Evolutionary conservation across 768 basidiomycete species (phyloP), one percentile per base, ranked within the genome.

Genomic region (Macrolepiota fuliginosa): DNA sequence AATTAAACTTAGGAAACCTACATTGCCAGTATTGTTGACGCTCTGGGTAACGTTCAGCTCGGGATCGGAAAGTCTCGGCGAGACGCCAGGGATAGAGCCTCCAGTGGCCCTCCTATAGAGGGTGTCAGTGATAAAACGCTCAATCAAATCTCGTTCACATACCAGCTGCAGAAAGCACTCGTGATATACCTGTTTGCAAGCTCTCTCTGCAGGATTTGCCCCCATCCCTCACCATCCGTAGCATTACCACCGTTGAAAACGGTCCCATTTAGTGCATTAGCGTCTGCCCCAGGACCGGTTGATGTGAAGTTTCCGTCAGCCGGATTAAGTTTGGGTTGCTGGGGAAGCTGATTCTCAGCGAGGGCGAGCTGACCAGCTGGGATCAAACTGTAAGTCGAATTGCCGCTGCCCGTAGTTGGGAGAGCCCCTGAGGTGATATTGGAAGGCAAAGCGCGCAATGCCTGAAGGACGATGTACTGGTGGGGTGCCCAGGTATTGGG

Each of bases 401-500:
- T 76, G 54, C 81, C 79, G 2, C 73, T 65, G 0, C 76, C 64
- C 1, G 85, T 83, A 2, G 77, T 71, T 11, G 90, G 84, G n/a
- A 90, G 72, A 25, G 72, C 37, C 7, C 79, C 79, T 9, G 75
- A 78, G 0, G 92, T 87, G 37, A 95, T 67, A 70, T 92, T 90
- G 19, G 85, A 68, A 0, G 92, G 92, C 15, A 98, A 77, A 11
- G 85, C 82, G 39, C 82, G 81, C 40, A 98, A 83, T 0, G 94
- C 94, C 60, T 88, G 79, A 49, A 96, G 81, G 25, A 84, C 75
- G 64, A 96, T 91, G 72, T 93, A 88, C 64, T 90, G 90, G 67
- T 92, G 90, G 9, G 91, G 89, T 17, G 92, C 91, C 94, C 93
- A 97, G 1, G 88, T 73, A 67, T 94, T 94, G n/a, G 94, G 93